A percentile compares a stretch with the other conserved stretches of the same genome.
Conservation (phyloP, 257 asterid genomes). For the Ocimum tenuiflorum region DNA sequence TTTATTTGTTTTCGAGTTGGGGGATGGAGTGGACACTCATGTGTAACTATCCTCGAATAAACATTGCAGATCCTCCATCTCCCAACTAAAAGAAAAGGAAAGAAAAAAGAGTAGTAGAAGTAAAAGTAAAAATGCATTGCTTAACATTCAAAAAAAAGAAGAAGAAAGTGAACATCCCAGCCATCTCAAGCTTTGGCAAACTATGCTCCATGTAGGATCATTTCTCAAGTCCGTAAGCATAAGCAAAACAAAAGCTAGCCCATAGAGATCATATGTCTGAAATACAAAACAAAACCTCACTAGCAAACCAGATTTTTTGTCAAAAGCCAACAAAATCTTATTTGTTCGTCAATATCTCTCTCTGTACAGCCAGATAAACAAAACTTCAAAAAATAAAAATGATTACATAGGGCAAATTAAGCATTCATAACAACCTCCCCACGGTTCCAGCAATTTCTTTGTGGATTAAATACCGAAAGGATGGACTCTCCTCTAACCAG, state of each 20-base stretch:
- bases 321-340: constrained; percentile 2
- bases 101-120: no score
- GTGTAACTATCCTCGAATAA: no score
- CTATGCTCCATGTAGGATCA: no score
- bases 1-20: no score
- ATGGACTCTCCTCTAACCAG: constrained; percentile 65
- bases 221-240: neutral
- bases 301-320: constrained; percentile 1
- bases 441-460: constrained; percentile 38
- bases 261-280: neutral
- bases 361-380: constrained; percentile 20
- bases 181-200: no score
- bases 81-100: no score
- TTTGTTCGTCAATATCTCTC: constrained; percentile 7
- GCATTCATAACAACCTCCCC: constrained; percentile 14
- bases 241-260: neutral
- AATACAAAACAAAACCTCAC: neutral
- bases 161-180: no score
- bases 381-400: neutral
- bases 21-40: no score
- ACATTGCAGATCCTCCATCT: no score
- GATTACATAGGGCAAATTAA: constrained; percentile 4
- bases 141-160: no score
- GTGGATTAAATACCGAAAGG: constrained; percentile 69
- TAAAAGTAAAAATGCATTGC: no score